Evolutionary conservation across 768 basidiomycete genomes (phyloP), one percentile per base, ranked within the genome.

Genomic region (Panaeolus cyanescens): DNA sequence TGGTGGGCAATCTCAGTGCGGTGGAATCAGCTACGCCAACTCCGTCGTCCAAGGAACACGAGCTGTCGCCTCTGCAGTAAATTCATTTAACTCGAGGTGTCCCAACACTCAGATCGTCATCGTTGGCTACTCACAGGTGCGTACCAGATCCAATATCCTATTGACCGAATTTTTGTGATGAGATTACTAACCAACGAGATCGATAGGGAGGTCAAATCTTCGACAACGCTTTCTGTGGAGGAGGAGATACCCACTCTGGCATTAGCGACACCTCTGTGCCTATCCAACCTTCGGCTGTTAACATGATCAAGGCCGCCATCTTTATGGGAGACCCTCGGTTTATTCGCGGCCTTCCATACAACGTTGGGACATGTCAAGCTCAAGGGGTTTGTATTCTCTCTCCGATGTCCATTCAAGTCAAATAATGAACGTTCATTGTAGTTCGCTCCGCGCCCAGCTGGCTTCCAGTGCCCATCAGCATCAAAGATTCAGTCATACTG

Each of bases 271-370:
- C 74, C 15, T 66, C 74, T 0, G 73, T 74, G 54, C 74, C 72
- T 60, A 73, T 75, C 42, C 64, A 65, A 22, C n/a, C 69, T 3
- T 62, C 70, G 1, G 72, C 74, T 3, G 62, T 69, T 32, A 69
- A 62, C 56, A 75, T 69, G 67, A 73, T 75, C 63, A 71, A 71
- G 4, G 72, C 74, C 4, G 72, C 74, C 8, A 75, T 75, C 61
- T 70, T 75, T 67, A 72, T 73, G 71, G 74, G 74, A 19, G 72
- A 75, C 65, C 74, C 72, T 4, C 71, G 71, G 33, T 68, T 69
- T 60, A 71, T 75, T 34, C 68, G 67, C 0, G 72, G 72, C 15
- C 67, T 74, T 31, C 67, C 72, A 0, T 74, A 71, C 72, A 71
- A 75, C 42, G 74, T 75, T 42, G 74, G 74, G 15, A 71, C 70